phyloP scores from a whole-genome alignment of 306 rosid species.

The Trifolium dubium region DNA sequence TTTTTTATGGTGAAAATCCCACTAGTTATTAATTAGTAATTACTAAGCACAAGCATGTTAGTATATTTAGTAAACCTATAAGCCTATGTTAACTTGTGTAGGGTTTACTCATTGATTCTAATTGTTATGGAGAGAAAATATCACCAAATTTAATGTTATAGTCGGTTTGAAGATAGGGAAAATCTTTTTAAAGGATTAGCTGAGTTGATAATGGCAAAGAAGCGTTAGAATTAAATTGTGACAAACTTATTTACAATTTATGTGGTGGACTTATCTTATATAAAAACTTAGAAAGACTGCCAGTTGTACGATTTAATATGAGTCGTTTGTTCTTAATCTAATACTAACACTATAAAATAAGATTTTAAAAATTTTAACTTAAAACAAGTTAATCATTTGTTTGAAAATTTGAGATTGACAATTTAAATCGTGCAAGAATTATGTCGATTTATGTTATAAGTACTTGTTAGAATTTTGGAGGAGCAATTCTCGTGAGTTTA shows the following conservation, averaged over 20 bases:
- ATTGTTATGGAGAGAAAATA: neutral
- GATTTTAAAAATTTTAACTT: neutral
- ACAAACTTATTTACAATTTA: neutral
- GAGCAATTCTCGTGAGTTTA: too few relatives aligned
- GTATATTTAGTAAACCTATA: conserved; percentile 11
- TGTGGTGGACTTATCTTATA: neutral
- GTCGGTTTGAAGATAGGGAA: neutral
- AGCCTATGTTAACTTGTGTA: conserved; percentile 8
- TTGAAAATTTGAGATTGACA: neutral
- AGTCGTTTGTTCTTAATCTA: neutral
- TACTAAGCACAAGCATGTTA: conserved; percentile 7
- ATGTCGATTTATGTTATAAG: too few relatives aligned
- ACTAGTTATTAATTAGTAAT: conserved; percentile 1
- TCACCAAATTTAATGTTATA: neutral
- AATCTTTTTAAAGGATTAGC: neutral
- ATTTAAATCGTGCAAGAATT: neutral
- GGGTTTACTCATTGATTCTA: neutral
- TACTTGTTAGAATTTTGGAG: too few relatives aligned
- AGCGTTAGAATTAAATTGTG: neutral
- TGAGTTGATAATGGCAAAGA: neutral
- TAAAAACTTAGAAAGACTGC: neutral
- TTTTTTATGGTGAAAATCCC: conserved; percentile 13
- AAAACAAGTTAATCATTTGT: neutral
- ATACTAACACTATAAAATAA: neutral
- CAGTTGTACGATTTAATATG: neutral